These are phyloP conservation scores for Halophytophthora batemanensis DNA, from an alignment of 352 stramenopile genomes.

Conservation along the genomic window DNA sequence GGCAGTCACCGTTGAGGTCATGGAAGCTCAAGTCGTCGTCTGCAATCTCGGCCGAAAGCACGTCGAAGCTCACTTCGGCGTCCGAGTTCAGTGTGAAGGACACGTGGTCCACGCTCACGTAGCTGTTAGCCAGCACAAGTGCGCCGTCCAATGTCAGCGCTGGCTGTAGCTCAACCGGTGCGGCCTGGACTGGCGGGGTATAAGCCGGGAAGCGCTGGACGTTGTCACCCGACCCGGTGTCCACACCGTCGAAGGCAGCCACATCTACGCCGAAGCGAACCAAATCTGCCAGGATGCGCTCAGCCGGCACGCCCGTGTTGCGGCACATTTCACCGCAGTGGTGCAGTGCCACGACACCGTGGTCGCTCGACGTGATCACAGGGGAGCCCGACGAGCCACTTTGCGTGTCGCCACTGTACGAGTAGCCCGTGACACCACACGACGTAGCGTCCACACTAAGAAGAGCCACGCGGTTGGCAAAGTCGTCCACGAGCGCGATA, in stretches of 20 bases:
- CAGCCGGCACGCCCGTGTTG: conserved; percentile 55
- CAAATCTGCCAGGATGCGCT: conserved; percentile 44
- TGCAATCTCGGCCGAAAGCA: conserved; percentile 59
- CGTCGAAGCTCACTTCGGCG: conserved; percentile 47
- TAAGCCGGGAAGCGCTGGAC: conserved; percentile 38
- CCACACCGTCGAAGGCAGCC: conserved; percentile 32
- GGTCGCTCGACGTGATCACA: conserved; percentile 42
- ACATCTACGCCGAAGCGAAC: conserved; percentile 25
- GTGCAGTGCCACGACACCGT: conserved; percentile 67
- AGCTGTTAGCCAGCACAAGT: conserved; percentile 29
- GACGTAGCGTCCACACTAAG: conserved; percentile 27
- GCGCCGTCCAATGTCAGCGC: conserved; percentile 21
- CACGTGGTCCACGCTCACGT: conserved; percentile 51
- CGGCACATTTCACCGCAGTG: conserved; percentile 59
- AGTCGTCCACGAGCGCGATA: conserved; percentile 50
- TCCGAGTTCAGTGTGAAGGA: conserved; percentile 40
- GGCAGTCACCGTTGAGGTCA: conserved; percentile 69
- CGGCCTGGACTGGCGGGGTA: conserved; percentile 17
- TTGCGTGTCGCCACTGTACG: conserved; percentile 67
- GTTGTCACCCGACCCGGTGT: conserved; percentile 30
- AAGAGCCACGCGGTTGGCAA: conserved; percentile 35
- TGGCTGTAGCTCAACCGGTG: conserved; percentile 11
- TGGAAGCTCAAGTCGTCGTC: conserved; percentile 42
- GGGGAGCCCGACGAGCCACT: conserved; percentile 60
- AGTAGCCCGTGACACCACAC: conserved; percentile 37